phyloP scores from a whole-genome alignment of 2,329 filamentous ascomycete genomes.

The Chaetomium sp. region DNA sequence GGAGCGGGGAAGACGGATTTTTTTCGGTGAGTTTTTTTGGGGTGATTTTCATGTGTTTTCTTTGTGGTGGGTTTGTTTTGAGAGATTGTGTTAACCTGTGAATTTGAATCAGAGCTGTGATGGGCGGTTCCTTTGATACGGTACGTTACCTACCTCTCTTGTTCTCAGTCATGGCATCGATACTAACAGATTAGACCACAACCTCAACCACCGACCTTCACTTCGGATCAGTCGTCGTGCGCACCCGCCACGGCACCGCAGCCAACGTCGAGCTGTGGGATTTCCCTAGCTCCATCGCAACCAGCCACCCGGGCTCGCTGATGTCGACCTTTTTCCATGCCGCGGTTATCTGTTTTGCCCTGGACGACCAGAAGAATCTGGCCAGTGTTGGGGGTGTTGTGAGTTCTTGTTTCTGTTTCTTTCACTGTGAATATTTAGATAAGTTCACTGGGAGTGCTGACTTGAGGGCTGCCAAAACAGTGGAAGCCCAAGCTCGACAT shows the following conservation, averaged over 20 bases:
- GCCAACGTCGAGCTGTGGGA: conserved; percentile 25
- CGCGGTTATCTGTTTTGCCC: conserved; percentile 33
- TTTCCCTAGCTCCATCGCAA: conserved; percentile 19
- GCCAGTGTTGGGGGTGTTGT: conserved; percentile 22
- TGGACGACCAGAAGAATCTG: conserved; percentile 28
- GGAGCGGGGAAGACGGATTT: conserved; percentile 15
- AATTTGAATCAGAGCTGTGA: conserved; percentile 4
- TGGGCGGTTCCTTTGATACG: conserved; percentile 2
- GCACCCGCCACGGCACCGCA: conserved; percentile 3
- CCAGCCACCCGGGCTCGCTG: conserved; percentile 11
- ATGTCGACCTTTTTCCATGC: conserved; percentile 27
- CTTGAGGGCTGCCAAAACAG: conserved; percentile 5
- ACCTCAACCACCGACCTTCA: conserved; percentile 4
- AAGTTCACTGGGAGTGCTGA: background rate
- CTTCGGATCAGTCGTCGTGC: background rate
- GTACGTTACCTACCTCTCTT: background rate
- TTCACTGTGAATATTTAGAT: too few relatives aligned
- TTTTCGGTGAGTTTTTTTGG: conserved; percentile 18
- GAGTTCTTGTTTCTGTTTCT: background rate
- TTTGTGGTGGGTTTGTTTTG: background rate
- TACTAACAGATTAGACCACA: background rate
- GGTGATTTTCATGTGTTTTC: background rate
- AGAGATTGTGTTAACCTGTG: conserved; percentile 1
- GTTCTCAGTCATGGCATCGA: background rate
- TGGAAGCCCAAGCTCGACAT: conserved; percentile 22